Evolutionary conservation across 1,139 yeast genomes (phyloP).

Genomic region (Yamadazyma siamensis): DNA sequence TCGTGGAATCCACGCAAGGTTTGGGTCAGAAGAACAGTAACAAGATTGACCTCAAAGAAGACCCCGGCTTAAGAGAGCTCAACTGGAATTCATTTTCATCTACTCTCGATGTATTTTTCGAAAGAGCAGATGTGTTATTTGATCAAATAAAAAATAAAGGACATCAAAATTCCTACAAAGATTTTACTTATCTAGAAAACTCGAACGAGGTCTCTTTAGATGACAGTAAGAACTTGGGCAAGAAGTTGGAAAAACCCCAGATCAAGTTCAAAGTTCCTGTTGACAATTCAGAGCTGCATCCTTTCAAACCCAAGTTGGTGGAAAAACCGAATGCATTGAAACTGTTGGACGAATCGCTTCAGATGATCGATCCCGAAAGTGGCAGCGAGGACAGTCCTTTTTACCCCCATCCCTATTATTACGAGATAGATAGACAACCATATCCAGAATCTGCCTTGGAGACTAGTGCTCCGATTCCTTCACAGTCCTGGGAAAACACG

Average conservation of each 20-base stretch:
- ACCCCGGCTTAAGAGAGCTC: constrained; percentile 22
- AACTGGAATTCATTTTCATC: constrained; percentile 66
- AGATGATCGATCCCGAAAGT: constrained; percentile 27
- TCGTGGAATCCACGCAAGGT: constrained; percentile 30
- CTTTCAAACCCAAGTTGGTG: constrained; percentile 72
- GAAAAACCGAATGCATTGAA: constrained; percentile 68
- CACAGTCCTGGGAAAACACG: constrained; percentile 63
- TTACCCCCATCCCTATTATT: constrained; percentile 77
- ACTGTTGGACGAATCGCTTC: constrained; percentile 50
- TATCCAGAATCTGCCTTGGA: constrained; percentile 61
- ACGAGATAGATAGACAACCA: constrained; percentile 68
- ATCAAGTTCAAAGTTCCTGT: constrained; percentile 50
- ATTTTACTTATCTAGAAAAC: constrained; percentile 52
- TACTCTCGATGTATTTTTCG: constrained; percentile 68
- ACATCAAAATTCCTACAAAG: constrained; percentile 9
- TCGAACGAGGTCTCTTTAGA: constrained; percentile 16
- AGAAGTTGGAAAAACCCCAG: constrained; percentile 72
- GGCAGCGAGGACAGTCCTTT: constrained; percentile 52
- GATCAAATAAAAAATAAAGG: constrained; percentile 30
- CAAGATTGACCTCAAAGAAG: constrained; percentile 35
- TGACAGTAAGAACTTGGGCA: constrained; percentile 37
- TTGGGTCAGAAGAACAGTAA: constrained; percentile 26
- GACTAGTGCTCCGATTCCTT: constrained; percentile 49
- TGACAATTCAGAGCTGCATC: constrained; percentile 66
- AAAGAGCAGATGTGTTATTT: constrained; percentile 63